phyloP scores from a whole-genome alignment of 495 filamentous ascomycete species.

The Podospora conica region DNA sequence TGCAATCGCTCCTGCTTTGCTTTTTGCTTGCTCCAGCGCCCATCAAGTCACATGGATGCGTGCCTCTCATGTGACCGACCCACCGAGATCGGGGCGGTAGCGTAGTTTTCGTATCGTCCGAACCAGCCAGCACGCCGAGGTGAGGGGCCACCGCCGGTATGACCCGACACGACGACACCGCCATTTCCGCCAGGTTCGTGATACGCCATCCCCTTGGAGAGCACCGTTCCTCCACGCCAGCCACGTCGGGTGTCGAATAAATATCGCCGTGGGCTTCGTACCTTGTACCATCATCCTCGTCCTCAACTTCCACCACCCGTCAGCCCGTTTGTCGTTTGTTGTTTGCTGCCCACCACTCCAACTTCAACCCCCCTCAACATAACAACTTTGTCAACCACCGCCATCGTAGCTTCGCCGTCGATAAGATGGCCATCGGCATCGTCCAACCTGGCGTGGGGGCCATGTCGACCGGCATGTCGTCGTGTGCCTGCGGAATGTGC shows the following conservation, averaged over 20 bases:
- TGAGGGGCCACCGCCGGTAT: neutral
- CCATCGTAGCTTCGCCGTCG: neutral
- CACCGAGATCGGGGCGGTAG: slow-evolving; percentile 24
- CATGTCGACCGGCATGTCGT: neutral
- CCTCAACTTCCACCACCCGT: neutral
- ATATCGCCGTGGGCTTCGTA: neutral
- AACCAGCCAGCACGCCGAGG: neutral
- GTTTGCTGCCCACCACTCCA: neutral
- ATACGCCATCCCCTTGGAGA: neutral
- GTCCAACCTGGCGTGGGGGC: slow-evolving; percentile 4
- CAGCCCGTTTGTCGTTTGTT: neutral
- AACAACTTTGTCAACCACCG: neutral
- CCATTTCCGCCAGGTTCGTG: slow-evolving; percentile 15
- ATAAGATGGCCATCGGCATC: slow-evolving; percentile 26
- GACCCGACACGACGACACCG: slow-evolving; percentile 17
- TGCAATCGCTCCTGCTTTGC: neutral
- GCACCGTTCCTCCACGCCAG: neutral
- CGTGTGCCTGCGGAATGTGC: neutral
- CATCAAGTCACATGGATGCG: slow-evolving; percentile 20
- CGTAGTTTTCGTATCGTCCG: neutral
- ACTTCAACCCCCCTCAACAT: neutral
- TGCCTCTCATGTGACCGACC: slow-evolving; percentile 15
- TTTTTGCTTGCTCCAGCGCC: neutral
- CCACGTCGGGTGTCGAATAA: neutral
- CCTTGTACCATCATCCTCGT: neutral